phyloP scores from a whole-genome alignment of 176 grass and related monocot genomes.

The Hordeum vulgare region DNA sequence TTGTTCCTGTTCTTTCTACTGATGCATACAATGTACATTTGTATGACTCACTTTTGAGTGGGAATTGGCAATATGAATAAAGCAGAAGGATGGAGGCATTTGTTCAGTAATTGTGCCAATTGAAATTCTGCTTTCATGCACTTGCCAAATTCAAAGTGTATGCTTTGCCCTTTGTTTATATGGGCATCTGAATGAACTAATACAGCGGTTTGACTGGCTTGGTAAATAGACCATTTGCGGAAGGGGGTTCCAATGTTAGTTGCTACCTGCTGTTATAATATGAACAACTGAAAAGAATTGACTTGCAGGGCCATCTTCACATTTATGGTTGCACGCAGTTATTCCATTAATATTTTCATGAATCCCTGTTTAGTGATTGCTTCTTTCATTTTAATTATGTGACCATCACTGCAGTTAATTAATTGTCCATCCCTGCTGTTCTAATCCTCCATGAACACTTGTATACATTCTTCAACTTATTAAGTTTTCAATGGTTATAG shows the following conservation, averaged over 20 bases:
- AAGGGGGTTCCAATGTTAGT: background rate
- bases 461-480: constrained; percentile 15
- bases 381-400: background rate
- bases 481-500: constrained; percentile 41
- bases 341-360: background rate
- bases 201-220: background rate
- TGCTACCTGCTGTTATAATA: background rate
- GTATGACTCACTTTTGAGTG: background rate
- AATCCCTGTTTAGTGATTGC: background rate
- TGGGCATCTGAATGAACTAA: background rate
- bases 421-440: background rate
- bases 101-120: background rate
- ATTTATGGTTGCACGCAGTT: background rate
- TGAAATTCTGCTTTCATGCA: background rate
- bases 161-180: background rate
- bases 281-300: background rate
- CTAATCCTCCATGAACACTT: constrained; percentile 1
- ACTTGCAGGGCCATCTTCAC: background rate
- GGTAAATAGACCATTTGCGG: background rate
- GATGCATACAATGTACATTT: background rate
- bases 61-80: background rate
- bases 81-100: background rate
- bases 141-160: background rate
- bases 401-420: constrained; percentile 10
- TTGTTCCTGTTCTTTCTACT: background rate